Evolutionary conservation across 108 stramenopile genomes (phyloP), one percentile per base, ranked within the genome.

Genomic region (Seminavis robusta): DNA sequence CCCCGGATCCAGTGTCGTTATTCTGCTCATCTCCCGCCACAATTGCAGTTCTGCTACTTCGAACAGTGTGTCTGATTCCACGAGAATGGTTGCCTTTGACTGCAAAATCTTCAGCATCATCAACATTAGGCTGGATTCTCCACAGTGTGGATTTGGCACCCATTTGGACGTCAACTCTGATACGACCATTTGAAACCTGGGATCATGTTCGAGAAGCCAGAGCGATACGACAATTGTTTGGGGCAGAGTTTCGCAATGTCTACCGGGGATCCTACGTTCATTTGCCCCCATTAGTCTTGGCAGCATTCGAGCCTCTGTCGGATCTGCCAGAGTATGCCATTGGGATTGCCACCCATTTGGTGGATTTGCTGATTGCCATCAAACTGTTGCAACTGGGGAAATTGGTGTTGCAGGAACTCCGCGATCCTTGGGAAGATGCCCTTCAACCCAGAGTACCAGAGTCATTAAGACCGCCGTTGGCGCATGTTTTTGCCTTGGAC

Each of bases 271-370:
- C 54, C 41, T 39, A 29, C 47, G 15, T 64, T 21, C 63, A 55
- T 36, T 33, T 71, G 17, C 56, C 69, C 39, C 69, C 69, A 34
- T 41, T 71, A n/a, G 10, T 57, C 3, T 29, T 71, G 32, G 56
- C 50, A 13, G 6, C 42, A 1, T 39, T 69, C 9, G 19, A 17
- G 24, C 52, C 52, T 19, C 17, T 62, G 19, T 24, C 33, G 7
- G 38, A 56, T 37, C 31, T 43, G 17, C 16, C 40, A 2, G 4
- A 31, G n/a, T 19, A 39, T 40, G 24, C 46, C 19, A 30, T 20
- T 63, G 2, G 52, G 47, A 28, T 21, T 63, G 40, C 27, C 52
- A 3, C 16, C 63, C 21, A 6, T 63, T 20, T 54, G 8, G 38
- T 63, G 15, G 73, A 74, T 41, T 40, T 67, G 20, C 20, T 57